A percentile compares a stretch with the other conserved stretches of the same genome.
These are phyloP conservation scores for Monilinia fructicola DNA, from an alignment of 2,329 filamentous ascomycete genomes.

Conservation along the genomic window DNA sequence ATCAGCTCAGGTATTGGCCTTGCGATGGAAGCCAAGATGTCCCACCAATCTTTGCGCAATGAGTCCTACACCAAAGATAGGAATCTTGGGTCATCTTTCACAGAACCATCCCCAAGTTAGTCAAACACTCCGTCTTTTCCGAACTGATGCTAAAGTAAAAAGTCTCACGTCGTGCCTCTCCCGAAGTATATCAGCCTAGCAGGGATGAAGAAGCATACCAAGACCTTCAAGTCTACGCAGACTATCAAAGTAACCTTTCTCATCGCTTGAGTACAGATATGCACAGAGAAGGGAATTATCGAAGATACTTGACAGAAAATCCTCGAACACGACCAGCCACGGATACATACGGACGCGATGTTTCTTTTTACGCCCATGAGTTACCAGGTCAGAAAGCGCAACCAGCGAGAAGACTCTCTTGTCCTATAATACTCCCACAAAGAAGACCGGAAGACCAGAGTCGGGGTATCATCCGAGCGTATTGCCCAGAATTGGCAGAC, in stretches of 20 bases:
- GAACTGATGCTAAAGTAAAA: neutral
- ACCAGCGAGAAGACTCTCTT: conserved; percentile 19
- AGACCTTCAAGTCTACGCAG: conserved; percentile 17
- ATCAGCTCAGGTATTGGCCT: conserved; percentile 22
- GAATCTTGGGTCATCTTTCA: neutral
- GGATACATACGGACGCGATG: neutral
- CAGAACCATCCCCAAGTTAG: neutral
- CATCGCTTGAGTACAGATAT: conserved; percentile 1
- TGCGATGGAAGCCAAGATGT: conserved; percentile 19
- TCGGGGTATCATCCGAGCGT: conserved; percentile 49
- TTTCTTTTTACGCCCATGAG: conserved; percentile 17
- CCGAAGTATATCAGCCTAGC: neutral
- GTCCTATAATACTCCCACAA: conserved; percentile 53
- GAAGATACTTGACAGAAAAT: neutral
- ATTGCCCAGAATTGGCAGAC: conserved; percentile 48
- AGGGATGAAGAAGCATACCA: conserved; percentile 9
- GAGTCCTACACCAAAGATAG: neutral
- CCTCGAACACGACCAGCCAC: neutral
- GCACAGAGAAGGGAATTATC: conserved; percentile 3
- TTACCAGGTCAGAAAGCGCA: neutral
- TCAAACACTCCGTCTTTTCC: neutral
- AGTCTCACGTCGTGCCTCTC: neutral
- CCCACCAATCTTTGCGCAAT: neutral
- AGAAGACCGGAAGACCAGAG: conserved; percentile 47
- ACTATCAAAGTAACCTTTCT: conserved; percentile 9